A percentile compares a stretch with the other conserved stretches of the same genome.
phyloP scores from a whole-genome alignment of 2,329 filamentous ascomycete species.

The Sphaerostilbella broomeana region DNA sequence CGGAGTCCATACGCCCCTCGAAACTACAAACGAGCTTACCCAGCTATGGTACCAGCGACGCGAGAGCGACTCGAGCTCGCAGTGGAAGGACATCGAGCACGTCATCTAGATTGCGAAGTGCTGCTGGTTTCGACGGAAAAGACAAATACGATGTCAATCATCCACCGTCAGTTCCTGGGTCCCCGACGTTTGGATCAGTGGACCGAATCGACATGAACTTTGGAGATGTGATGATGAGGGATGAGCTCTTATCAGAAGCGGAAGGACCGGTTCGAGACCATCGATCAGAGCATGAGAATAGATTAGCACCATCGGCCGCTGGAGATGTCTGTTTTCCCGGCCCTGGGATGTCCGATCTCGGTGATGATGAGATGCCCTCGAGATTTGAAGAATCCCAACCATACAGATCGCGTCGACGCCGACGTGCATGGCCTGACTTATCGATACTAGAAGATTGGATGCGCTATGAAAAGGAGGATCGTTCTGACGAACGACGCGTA shows the following conservation, averaged over 20 bases:
- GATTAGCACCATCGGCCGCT: conserved; percentile 59
- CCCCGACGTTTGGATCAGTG: conserved; percentile 45
- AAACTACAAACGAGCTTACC: conserved; percentile 21
- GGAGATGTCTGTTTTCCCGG: conserved; percentile 92
- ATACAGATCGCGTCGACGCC: conserved; percentile 48
- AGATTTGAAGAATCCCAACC: conserved; percentile 34
- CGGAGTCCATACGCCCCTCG: conserved; percentile 24
- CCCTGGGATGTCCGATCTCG: conserved; percentile 64
- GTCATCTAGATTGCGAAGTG: conserved; percentile 42
- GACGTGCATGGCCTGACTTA: conserved; percentile 80
- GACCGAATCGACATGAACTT: conserved; percentile 51
- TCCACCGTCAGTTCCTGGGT: conserved; percentile 60
- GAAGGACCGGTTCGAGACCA: conserved; percentile 21
- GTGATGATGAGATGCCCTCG: conserved; percentile 61
- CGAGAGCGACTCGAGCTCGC: conserved; percentile 24
- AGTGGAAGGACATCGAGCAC: conserved; percentile 45
- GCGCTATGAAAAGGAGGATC: conserved; percentile 74
- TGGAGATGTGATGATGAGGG: conserved; percentile 64
- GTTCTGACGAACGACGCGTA: conserved; percentile 72
- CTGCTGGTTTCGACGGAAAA: conserved; percentile 25
- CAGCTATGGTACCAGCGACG: conserved; percentile 40
- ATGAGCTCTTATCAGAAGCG: conserved; percentile 33
- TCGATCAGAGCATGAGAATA: conserved; percentile 26
- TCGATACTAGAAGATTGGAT: conserved; percentile 83
- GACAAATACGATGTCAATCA: conserved; percentile 60